Conservation (phyloP, 2,329 filamentous ascomycete species). For the Penicillium psychrosexuale region DNA sequence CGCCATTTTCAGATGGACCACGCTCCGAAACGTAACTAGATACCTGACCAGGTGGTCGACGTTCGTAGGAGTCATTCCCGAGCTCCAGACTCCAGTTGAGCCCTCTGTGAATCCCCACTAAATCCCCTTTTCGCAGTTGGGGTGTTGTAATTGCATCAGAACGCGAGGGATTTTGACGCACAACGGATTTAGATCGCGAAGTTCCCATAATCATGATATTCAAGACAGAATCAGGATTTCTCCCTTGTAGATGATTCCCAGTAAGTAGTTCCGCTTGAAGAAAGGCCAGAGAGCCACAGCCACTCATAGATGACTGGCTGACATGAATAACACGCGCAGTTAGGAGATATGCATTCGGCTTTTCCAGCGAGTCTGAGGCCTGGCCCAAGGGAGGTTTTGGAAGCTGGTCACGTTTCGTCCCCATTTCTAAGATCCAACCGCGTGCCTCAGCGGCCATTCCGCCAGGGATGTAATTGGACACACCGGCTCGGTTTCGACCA, state of each 20-base stretch:
- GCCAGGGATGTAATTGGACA: constrained; percentile 31
- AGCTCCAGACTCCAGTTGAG: constrained; percentile 39
- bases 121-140: constrained; percentile 17
- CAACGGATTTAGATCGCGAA: constrained; percentile 16
- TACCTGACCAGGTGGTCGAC: no score
- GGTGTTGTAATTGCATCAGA: neutral
- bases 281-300: constrained; percentile 29
- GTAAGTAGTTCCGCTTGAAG: constrained; percentile 12
- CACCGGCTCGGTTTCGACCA: constrained; percentile 25
- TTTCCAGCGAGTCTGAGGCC: neutral
- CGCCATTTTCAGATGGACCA: neutral
- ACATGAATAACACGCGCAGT: constrained; percentile 18
- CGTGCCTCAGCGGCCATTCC: constrained; percentile 43
- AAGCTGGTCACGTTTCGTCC: constrained; percentile 29
- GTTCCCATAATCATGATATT: constrained; percentile 32
- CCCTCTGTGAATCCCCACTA: constrained; percentile 32
- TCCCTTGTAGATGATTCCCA: neutral
- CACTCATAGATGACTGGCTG: constrained; percentile 18
- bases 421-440: constrained; percentile 42
- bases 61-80: neutral
- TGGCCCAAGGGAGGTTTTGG: neutral
- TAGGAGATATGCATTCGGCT: constrained; percentile 16
- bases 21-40: neutral
- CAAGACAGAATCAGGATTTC: neutral
- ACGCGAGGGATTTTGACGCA: neutral